These are phyloP conservation scores for Annona squamosa DNA, from an alignment of 164 flowering plant genomes.

Conservation along the genomic window DNA sequence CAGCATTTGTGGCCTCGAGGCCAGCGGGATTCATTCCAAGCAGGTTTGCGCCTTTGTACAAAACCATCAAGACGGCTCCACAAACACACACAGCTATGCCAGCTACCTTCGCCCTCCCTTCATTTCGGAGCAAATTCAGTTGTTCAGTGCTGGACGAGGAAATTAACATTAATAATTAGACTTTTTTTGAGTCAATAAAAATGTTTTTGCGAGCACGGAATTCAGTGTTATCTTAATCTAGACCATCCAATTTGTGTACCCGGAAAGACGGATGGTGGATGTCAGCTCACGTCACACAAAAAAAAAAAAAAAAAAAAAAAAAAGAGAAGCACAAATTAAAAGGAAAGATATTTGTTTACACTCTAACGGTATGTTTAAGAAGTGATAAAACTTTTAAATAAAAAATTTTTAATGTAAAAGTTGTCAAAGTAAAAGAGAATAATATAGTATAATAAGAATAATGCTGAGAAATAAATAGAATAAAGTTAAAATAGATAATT, in stretches of 20 bases:
- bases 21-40: constrained; percentile 45
- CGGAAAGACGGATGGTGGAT: background rate
- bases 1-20: constrained; percentile 26
- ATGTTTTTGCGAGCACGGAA: background rate
- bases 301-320: too few species aligned
- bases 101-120: constrained; percentile 81
- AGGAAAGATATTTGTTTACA: too few species aligned
- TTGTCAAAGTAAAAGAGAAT: too few species aligned
- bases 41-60: constrained; percentile 76
- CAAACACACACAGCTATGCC: constrained; percentile 81
- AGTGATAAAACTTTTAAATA: too few species aligned
- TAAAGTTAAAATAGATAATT: too few species aligned
- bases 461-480: too few species aligned
- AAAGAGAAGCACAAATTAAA: too few species aligned
- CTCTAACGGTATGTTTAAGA: too few species aligned
- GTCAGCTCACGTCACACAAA: too few species aligned
- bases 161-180: background rate
- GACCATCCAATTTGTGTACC: background rate
- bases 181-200: background rate
- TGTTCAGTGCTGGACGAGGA: constrained; percentile 75
- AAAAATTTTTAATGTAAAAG: too few species aligned
- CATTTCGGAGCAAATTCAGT: constrained; percentile 55
- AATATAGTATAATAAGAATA: too few species aligned
- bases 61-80: constrained; percentile 87
- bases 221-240: background rate